phyloP scores from a whole-genome alignment of 768 basidiomycete species.

The Rhodotorula kratochvilovae region DNA sequence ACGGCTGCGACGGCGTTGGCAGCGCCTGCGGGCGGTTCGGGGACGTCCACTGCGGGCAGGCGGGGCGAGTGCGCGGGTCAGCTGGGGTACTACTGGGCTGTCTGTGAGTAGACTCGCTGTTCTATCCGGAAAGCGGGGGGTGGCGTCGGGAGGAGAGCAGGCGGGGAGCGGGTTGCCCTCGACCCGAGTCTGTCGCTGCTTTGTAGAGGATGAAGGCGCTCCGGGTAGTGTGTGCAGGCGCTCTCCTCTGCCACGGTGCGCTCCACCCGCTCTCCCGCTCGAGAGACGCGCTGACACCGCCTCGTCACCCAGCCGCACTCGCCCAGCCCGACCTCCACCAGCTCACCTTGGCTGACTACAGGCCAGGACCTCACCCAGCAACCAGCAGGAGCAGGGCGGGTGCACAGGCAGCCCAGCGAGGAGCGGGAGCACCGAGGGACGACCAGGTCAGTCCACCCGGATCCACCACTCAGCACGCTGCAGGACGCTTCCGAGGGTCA shows the following conservation, averaged over 20 bases:
- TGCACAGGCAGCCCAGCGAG: neutral
- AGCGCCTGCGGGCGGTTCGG: constrained; percentile 12
- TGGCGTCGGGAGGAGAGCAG: no score
- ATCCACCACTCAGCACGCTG: no score
- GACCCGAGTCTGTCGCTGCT: no score
- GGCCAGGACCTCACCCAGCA: neutral
- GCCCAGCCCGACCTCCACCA: constrained; percentile 9
- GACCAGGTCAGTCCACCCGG: neutral
- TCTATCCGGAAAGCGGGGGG: no score
- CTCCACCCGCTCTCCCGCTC: neutral
- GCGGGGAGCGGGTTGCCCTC: no score
- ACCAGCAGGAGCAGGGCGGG: no score
- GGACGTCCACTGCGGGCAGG: constrained; percentile 19
- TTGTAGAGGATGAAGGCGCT: no score
- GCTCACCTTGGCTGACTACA: constrained; percentile 11
- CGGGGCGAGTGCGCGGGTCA: neutral
- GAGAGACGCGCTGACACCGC: neutral
- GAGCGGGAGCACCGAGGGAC: neutral
- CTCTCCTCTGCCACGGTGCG: neutral
- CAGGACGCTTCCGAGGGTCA: no score
- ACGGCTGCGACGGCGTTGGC: constrained; percentile 21
- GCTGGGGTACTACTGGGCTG: no score
- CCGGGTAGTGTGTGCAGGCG: neutral
- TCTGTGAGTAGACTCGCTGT: no score
- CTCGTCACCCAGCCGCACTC: constrained; percentile 5